Evolutionary conservation across 495 filamentous ascomycete genomes (phyloP).

Genomic region (Aspergillus heteromorphus): DNA sequence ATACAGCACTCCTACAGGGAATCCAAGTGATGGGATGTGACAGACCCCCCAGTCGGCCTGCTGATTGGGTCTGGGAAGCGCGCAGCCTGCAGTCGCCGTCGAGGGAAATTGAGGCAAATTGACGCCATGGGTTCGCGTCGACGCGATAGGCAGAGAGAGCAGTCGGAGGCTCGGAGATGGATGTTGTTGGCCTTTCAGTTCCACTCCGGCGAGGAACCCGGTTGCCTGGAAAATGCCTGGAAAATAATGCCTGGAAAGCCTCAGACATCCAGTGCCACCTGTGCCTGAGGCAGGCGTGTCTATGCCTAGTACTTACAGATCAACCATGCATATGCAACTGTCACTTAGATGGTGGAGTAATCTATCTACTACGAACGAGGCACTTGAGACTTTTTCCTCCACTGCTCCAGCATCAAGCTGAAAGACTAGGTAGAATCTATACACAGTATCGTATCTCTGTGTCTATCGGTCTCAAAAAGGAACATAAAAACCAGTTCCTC

Average conservation of each 20-base stretch:
- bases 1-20: too few species aligned
- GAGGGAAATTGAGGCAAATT: not conserved
- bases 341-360: too few species aligned
- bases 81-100: not conserved
- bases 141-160: too few species aligned
- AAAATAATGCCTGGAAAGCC: too few species aligned
- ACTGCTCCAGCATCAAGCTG: too few species aligned
- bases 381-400: too few species aligned
- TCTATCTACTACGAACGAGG: not conserved
- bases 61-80: slow-evolving; percentile 1
- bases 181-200: not conserved
- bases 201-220: too few species aligned
- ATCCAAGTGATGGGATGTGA: slow-evolving; percentile 1
- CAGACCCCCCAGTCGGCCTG: not conserved
- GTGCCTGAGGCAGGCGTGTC: not conserved
- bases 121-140: not conserved
- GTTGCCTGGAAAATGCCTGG: not conserved
- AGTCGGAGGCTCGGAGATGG: too few species aligned
- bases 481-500: not conserved
- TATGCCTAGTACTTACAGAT: not conserved
- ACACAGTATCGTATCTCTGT: too few species aligned
- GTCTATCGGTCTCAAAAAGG: too few species aligned
- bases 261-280: not conserved
- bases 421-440: too few species aligned
- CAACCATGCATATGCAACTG: too few species aligned